Evolutionary conservation across 2,329 filamentous ascomycete species (phyloP), one percentile per base, ranked within the genome.

Genomic region (Aspergillus latus): DNA sequence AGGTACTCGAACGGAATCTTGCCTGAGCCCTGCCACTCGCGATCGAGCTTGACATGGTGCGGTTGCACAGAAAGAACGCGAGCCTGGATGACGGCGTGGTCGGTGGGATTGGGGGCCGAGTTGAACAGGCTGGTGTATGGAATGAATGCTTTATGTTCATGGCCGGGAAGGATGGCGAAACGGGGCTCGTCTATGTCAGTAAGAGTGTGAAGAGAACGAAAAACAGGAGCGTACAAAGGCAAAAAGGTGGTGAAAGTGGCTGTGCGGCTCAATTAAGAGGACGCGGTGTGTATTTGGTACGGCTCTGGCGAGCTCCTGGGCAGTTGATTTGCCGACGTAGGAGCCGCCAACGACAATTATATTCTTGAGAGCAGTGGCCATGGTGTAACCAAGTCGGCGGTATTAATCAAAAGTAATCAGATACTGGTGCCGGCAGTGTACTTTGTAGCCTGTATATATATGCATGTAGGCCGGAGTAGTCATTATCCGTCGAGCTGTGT

Each of bases 71-170:
- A 69, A 21, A 69, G 54, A 2, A 69, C 71, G 10, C 70, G 65
- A 6, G 69, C 71, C 56, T 69, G 69, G n/a, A 72, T 60, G 13
- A 72, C 64, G 5, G 59, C 49, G 52, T 72, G 70, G 15, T 58
- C 54, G 5, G 62, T 54, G 21, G 21, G 21, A 21, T 21, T 21
- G 21, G 21, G 21, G 5, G 66, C 52, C 21, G 58, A 59, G 2
- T 66, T 58, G 51, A 73, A 74, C 10, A 74, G 57, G 1, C 63
- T 64, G 21, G 53, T 69, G 59, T 74, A 72, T 4, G 68, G 69
- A 46, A 73, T 68, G 52, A 73, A 72, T 0, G 71, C 70, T 56
- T 73, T 73, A 36, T 73, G 71, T 50, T 73, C 71, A 29, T 74
- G 70, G 7, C 68, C 68, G 0, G 71, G 62, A 10, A 71, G 59